Percentiles rank a stretch among this genome's conserved stretches.
Conservation (phyloP, 2,329 filamentous ascomycete genomes). For the Paraphaeosphaeria sporulosa region DNA sequence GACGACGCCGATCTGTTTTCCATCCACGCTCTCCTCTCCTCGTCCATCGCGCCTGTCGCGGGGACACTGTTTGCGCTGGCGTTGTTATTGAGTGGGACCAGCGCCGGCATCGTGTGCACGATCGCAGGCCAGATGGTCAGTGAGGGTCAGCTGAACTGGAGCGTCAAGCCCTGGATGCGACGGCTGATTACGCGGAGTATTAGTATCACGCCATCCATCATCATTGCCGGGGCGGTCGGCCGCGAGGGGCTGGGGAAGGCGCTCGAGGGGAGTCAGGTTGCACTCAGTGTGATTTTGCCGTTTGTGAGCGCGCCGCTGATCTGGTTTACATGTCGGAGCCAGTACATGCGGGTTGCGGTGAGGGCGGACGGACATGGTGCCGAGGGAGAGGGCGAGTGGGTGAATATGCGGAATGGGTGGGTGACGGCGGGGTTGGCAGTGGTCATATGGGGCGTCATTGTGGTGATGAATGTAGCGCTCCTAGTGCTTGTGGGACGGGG, state of each 20-base stretch:
- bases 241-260: conserved; percentile 73
- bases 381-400: conserved; percentile 18
- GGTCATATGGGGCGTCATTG: conserved; percentile 76
- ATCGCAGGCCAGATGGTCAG: conserved; percentile 90
- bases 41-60: conserved; percentile 74
- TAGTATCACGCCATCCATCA: conserved; percentile 81
- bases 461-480: conserved; percentile 80
- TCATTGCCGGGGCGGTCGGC: conserved; percentile 82
- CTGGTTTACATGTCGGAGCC: conserved; percentile 81
- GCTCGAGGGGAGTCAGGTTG: conserved; percentile 79
- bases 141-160: conserved; percentile 82
- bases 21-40: conserved; percentile 76
- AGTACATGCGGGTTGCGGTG: conserved; percentile 77
- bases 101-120: conserved; percentile 86
- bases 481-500: conserved; percentile 69
- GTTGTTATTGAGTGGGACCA: conserved; percentile 79
- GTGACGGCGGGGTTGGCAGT: conserved; percentile 65
- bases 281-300: conserved; percentile 78
- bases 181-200: conserved; percentile 79
- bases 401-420: conserved; percentile 77
- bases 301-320: conserved; percentile 85
- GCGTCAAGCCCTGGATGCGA: conserved; percentile 77
- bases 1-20: conserved; percentile 78
- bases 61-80: conserved; percentile 87
- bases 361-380: conserved; percentile 16